These are phyloP conservation scores for Pleurotus sapidus DNA, from an alignment of 768 basidiomycete species.

Conservation along the genomic window DNA sequence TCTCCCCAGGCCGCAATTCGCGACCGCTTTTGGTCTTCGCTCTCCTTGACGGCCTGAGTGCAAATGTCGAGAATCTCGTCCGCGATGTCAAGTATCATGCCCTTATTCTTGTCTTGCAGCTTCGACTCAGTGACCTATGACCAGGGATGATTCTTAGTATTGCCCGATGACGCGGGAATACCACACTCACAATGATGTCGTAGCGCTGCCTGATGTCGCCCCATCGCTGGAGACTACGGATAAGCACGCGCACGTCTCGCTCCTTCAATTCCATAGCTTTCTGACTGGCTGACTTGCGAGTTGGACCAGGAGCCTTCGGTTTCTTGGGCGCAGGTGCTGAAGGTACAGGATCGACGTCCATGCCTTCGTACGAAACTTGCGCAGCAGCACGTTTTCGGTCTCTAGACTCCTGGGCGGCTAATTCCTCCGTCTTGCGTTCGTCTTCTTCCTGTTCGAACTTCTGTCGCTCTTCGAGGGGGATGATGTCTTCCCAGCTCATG, in stretches of 20 bases:
- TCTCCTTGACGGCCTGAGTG: slow-evolving; percentile 77
- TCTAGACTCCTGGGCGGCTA: slow-evolving; percentile 63
- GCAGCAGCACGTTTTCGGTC: slow-evolving; percentile 84
- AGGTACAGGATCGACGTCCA: slow-evolving; percentile 80
- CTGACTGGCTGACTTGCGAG: slow-evolving; percentile 89
- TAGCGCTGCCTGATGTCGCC: slow-evolving; percentile 95
- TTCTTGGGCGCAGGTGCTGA: slow-evolving; percentile 67
- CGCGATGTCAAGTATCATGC: slow-evolving; percentile 85
- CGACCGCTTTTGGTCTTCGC: slow-evolving; percentile 75
- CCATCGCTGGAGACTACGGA: slow-evolving; percentile 95
- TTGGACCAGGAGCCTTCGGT: slow-evolving; percentile 65
- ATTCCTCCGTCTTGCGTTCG: slow-evolving; percentile 68
- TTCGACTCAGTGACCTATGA: slow-evolving; percentile 82
- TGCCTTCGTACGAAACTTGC: slow-evolving; percentile 87
- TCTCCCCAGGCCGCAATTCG: slow-evolving; percentile 82
- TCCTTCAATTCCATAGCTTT: slow-evolving; percentile 97
- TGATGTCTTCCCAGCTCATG: slow-evolving; percentile 99
- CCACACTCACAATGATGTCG: slow-evolving; percentile 78
- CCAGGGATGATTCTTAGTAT: slow-evolving; percentile 1
- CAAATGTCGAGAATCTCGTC: slow-evolving; percentile 93
- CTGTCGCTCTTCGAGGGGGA: slow-evolving; percentile 88
- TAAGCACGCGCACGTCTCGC: slow-evolving; percentile 92
- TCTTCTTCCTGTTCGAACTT: slow-evolving; percentile 82
- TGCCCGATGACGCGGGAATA: slow-evolving; percentile 7
- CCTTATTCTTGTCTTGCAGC: slow-evolving; percentile 90